Conservation (phyloP, 176 grass and related monocot species). For the Triticum timopheevii region DNA sequence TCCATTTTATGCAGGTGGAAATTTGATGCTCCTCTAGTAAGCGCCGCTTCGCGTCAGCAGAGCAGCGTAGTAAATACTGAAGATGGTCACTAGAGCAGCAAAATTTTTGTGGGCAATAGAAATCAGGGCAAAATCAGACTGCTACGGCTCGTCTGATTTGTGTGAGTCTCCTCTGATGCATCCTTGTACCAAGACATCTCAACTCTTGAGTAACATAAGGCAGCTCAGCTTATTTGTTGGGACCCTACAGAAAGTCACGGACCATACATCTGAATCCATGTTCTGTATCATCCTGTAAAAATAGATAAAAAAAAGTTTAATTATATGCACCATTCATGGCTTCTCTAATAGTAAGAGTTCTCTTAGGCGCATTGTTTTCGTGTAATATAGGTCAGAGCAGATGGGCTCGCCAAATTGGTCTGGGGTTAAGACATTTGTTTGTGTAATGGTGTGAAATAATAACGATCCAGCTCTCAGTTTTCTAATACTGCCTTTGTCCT, state of each 20-base stretch:
- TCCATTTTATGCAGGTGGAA: conserved; percentile 49
- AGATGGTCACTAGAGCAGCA: conserved; percentile 30
- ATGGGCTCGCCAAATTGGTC: not conserved
- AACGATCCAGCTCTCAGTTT: not conserved
- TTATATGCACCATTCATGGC: not conserved
- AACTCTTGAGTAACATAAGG: not conserved
- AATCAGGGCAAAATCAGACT: conserved; percentile 29
- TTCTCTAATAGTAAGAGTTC: not conserved
- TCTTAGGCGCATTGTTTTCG: not conserved
- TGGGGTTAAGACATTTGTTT: not conserved
- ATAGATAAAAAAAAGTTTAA: not conserved
- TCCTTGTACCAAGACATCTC: conserved; percentile 17
- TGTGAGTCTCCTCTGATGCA: conserved; percentile 30
- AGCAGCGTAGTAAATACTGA: conserved; percentile 24
- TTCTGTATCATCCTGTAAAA: conserved; percentile 12
- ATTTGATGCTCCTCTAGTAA: conserved; percentile 45
- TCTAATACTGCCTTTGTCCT: not conserved
- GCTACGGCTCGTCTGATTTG: conserved; percentile 14
- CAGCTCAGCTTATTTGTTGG: not conserved
- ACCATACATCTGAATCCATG: not conserved
- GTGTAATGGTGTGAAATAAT: not conserved
- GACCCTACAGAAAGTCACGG: not conserved
- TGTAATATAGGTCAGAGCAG: conserved; percentile 3
- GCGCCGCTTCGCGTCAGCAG: conserved; percentile 26
- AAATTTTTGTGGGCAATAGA: conserved; percentile 29